Conservation (phyloP, 495 filamentous ascomycete genomes). For the Xylaria palmicola region DNA sequence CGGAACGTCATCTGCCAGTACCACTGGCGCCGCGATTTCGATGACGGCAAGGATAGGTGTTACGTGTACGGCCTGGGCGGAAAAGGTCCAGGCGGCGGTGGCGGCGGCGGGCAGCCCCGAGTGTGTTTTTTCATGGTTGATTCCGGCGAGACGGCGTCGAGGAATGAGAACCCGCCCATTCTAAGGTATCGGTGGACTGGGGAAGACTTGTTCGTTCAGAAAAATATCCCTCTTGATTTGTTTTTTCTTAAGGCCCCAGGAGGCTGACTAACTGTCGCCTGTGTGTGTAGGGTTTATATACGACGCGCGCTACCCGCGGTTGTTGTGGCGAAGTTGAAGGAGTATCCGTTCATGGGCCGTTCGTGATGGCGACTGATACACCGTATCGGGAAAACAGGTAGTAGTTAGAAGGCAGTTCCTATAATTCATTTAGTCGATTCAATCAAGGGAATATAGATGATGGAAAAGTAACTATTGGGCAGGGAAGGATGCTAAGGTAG, state of each 20-base stretch:
- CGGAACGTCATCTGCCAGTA: background rate
- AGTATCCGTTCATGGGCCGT: constrained; percentile 1
- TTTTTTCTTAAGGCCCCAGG: too few species aligned
- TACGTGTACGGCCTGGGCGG: background rate
- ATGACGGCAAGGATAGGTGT: background rate
- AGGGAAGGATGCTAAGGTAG: too few species aligned
- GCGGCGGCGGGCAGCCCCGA: background rate
- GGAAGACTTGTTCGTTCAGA: background rate
- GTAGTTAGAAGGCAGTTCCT: too few species aligned
- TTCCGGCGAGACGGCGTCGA: background rate
- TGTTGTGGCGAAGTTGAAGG: background rate
- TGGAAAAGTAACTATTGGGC: too few species aligned
- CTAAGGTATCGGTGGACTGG: constrained; percentile 4
- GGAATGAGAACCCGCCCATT: background rate
- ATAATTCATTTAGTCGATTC: too few species aligned
- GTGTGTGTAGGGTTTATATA: background rate
- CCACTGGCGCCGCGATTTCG: background rate
- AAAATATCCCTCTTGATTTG: too few species aligned
- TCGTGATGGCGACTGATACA: too few species aligned
- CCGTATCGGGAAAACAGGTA: too few species aligned
- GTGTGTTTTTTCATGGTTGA: constrained; percentile 1
- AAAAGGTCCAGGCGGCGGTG: background rate
- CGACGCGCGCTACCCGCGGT: background rate
- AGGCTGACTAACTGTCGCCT: background rate
- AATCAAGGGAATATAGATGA: too few species aligned